Conservation (phyloP, 2,329 filamentous ascomycete species). For the Monosporascus sp. region DNA sequence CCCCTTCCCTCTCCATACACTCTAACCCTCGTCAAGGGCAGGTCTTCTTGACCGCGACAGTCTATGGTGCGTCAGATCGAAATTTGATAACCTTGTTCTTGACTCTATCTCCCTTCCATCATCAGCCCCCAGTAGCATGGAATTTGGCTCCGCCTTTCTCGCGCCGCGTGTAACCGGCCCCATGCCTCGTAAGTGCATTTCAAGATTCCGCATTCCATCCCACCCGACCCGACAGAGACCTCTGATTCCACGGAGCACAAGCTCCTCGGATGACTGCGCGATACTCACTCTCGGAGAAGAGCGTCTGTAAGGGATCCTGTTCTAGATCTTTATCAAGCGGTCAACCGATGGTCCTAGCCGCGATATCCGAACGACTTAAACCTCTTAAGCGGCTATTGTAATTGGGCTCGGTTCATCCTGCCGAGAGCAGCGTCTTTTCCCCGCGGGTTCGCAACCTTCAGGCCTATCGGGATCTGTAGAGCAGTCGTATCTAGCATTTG, state of each 20-base stretch:
- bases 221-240: neutral
- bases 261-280: neutral
- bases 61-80: neutral
- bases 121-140: neutral
- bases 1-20: neutral
- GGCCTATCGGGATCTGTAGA: neutral
- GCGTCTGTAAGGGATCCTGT: neutral
- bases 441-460: neutral
- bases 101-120: neutral
- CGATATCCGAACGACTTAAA: too few species aligned
- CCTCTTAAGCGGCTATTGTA: too few species aligned
- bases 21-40: neutral
- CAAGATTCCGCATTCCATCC: neutral
- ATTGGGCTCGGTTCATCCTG: too few species aligned
- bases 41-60: neutral
- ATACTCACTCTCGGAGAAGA: neutral
- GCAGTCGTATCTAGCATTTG: neutral
- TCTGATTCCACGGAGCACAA: neutral
- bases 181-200: too few species aligned
- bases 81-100: neutral
- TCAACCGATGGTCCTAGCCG: neutral
- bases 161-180: neutral
- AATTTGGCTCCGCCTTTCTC: neutral
- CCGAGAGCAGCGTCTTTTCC: too few species aligned
- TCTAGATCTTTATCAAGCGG: neutral